Percentiles rank a stretch among this genome's conserved stretches.
These are phyloP conservation scores for Calonectria hawksworthii DNA, from an alignment of 2,329 filamentous ascomycete genomes.

Conservation along the genomic window DNA sequence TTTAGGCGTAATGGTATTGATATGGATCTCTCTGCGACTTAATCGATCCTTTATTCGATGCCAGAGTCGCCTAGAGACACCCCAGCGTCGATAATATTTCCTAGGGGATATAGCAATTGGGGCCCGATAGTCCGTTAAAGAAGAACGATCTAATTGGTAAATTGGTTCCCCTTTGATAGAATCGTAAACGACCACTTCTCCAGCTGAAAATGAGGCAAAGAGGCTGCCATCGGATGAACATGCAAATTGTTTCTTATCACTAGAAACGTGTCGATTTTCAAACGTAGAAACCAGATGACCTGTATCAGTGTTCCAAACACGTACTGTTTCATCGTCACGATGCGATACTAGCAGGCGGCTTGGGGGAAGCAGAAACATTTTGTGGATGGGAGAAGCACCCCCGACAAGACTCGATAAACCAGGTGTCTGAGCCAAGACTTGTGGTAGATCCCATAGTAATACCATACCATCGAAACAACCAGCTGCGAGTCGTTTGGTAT, in stretches of 20 bases:
- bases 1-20: neutral
- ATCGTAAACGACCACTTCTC: neutral
- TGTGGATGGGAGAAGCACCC: rapidly evolving
- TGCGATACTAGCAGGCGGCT: neutral
- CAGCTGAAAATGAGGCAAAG: neutral
- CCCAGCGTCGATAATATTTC: neutral
- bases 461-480: neutral
- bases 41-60: neutral
- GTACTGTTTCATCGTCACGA: neutral
- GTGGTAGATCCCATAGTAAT: neutral
- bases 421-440: neutral
- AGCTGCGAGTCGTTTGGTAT: neutral
- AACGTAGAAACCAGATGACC: neutral
- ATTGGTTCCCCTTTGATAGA: neutral
- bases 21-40: neutral
- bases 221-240: neutral
- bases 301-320: neutral
- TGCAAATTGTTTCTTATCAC: no score
- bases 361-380: neutral
- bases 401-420: no score
- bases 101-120: neutral
- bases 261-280: no score
- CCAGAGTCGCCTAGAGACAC: neutral
- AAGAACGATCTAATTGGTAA: no score
- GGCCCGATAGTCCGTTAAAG: no score